Conservation (phyloP, 2,329 filamentous ascomycete species). For the Penicillium freii region DNA sequence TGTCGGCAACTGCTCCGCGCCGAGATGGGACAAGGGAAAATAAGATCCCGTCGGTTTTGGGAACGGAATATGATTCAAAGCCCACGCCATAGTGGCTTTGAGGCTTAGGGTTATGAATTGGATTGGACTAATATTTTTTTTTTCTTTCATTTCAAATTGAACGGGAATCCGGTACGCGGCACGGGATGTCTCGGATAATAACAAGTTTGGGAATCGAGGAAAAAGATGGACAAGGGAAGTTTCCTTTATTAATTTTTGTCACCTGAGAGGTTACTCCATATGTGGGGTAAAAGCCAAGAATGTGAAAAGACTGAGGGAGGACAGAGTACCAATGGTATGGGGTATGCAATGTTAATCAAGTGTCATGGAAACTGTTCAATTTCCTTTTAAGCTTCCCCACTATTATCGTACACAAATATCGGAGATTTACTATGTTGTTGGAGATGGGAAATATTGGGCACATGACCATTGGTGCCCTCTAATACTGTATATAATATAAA, state of each 20-base stretch:
- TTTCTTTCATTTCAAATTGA: background rate
- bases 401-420: constrained; percentile 7
- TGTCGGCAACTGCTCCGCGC: constrained; percentile 5
- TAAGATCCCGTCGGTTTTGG: background rate
- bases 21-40: background rate
- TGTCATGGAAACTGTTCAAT: constrained; percentile 9
- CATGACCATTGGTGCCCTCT: constrained; percentile 4
- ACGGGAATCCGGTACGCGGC: background rate
- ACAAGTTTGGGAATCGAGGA: background rate
- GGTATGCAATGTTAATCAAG: background rate
- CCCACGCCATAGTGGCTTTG: background rate
- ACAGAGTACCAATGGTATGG: background rate
- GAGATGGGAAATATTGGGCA: background rate
- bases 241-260: constrained; percentile 8
- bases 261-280: constrained; percentile 3
- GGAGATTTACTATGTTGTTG: background rate
- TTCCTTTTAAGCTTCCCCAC: constrained; percentile 18
- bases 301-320: background rate
- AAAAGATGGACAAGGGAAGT: background rate
- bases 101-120: background rate
- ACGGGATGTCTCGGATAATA: constrained; percentile 9
- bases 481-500: background rate
- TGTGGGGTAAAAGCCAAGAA: constrained; percentile 2
- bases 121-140: background rate
- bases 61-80: background rate